A percentile compares a stretch with the other conserved stretches of the same genome.
phyloP scores from a whole-genome alignment of 2,329 filamentous ascomycete species.

The Venturia nashicola region DNA sequence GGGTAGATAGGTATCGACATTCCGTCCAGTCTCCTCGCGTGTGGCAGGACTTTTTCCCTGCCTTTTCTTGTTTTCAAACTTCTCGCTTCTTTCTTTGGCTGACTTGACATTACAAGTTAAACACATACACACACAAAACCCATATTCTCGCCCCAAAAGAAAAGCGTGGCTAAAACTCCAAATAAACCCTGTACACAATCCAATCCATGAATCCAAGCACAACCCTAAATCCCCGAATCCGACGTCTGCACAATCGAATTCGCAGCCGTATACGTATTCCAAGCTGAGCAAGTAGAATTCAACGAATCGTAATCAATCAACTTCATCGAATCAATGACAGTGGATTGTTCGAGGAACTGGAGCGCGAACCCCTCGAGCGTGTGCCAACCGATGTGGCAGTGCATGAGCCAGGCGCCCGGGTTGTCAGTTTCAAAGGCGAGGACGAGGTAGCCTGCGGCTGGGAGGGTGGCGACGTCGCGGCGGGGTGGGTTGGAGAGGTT shows the following conservation, averaged over 20 bases:
- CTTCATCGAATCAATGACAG: not conserved
- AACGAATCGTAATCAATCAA: slow-evolving; percentile 5
- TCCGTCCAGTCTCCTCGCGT: not conserved
- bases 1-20: too few species aligned
- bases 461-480: slow-evolving; percentile 21
- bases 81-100: not conserved
- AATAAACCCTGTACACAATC: not conserved
- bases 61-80: not conserved
- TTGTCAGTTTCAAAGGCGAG: slow-evolving; percentile 25
- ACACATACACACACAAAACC: not conserved
- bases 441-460: slow-evolving; percentile 21
- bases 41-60: not conserved
- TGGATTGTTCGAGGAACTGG: slow-evolving; percentile 8
- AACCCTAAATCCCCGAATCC: slow-evolving; percentile 4
- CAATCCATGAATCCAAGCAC: too few species aligned
- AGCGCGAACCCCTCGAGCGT: slow-evolving; percentile 13
- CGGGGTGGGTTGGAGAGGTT: slow-evolving; percentile 21
- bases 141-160: too few species aligned
- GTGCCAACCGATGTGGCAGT: slow-evolving; percentile 28
- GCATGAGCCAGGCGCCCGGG: slow-evolving; percentile 24
- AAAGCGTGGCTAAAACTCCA: not conserved
- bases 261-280: slow-evolving; percentile 3
- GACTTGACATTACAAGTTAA: not conserved
- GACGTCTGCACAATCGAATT: slow-evolving; percentile 14
- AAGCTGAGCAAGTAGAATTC: slow-evolving; percentile 7